Percentiles rank a stretch among this genome's conserved stretches.
These are phyloP conservation scores for Clonostachys rosea DNA, from an alignment of 2,329 filamentous ascomycete genomes.

Conservation along the genomic window DNA sequence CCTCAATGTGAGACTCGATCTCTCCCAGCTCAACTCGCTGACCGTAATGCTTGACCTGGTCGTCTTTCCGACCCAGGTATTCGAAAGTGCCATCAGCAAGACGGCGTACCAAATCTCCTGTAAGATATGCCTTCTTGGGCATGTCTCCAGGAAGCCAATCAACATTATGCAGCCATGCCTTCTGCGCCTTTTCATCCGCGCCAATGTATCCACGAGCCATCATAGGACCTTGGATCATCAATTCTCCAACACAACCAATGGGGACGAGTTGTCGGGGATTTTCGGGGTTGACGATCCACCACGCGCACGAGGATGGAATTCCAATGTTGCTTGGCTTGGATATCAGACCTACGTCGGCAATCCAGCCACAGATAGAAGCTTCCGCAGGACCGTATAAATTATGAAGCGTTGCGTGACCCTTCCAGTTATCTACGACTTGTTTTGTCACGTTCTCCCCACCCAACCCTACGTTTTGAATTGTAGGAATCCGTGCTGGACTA, in stretches of 20 bases:
- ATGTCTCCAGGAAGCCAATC: slow-evolving; percentile 2
- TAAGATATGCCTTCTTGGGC: slow-evolving; percentile 6
- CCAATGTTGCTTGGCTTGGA: slow-evolving; percentile 6
- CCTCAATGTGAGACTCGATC: slow-evolving; percentile 6
- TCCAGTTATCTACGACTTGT: slow-evolving; percentile 4
- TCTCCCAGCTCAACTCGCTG: slow-evolving; percentile 10
- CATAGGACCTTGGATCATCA: slow-evolving; percentile 11
- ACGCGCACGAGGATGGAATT: slow-evolving; percentile 2
- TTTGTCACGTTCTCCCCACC: slow-evolving; percentile 4
- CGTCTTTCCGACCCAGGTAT: slow-evolving; percentile 19
- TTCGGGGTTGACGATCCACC: slow-evolving; percentile 10
- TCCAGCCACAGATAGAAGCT: slow-evolving; percentile 16
- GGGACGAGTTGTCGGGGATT: slow-evolving; percentile 7
- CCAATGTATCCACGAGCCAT: slow-evolving; percentile 9
- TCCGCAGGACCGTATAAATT: slow-evolving; percentile 38
- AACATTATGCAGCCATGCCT: slow-evolving; percentile 4
- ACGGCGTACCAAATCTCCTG: slow-evolving; percentile 8
- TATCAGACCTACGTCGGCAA: neutral
- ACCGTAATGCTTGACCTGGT: slow-evolving; percentile 41
- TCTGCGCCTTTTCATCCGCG: neutral
- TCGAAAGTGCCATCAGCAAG: slow-evolving; percentile 9
- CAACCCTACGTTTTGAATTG: slow-evolving; percentile 1
- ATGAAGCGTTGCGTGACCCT: slow-evolving; percentile 20
- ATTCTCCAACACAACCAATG: slow-evolving; percentile 9
- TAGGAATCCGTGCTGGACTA: neutral